Evolutionary conservation across 148 eudicot species (phyloP), one percentile per base, ranked within the genome.

Genomic region (Gaultheria prostrata): DNA sequence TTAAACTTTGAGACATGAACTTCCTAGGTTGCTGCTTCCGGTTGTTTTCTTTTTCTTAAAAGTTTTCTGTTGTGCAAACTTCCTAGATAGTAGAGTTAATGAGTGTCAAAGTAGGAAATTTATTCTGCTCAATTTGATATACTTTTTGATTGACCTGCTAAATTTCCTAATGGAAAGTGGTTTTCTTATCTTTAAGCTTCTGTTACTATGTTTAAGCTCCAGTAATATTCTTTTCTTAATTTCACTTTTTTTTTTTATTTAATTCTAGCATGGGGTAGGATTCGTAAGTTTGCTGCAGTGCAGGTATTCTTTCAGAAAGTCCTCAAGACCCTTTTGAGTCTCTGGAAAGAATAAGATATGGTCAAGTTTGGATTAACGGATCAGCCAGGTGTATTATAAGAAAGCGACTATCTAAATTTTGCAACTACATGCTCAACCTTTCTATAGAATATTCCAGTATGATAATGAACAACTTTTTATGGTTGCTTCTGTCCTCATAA

Each of bases 1-100:
- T n/a, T 81, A 18, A 43, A 80, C 32, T 39, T 63, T 77, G 74
- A 45, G 20, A 45, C 24, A 80, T 63, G 74, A 80, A 61, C 20
- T 65, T 20, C 32, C 20, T 46, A 46, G 26, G 49, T 67, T 67
- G 18, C 39, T 13, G 33, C 8, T 14, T 30, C 18, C 30, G 15
- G 39, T 67, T 28, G 17, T 67, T 13, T 67, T 30, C 33, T 67
- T 67, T 26, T 26, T 26, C 70, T 26, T 24, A 8, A 61, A n/a
- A 61, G 69, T 53, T 53, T n/a, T 69, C 33, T 9, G 11, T 74
- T 45, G 51, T 39, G 35, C 24, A 8, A 72, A 72, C n/a, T 72
- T 72, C 76, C 0, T 72, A 6, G 48, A 35, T 18, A 71, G n/a
- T 72, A 35, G 46, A 72, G 49, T 72, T 72, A 14, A 17, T 0